Evolutionary conservation across 345 rosid species (phyloP).

Genomic region (Brassica incana): DNA sequence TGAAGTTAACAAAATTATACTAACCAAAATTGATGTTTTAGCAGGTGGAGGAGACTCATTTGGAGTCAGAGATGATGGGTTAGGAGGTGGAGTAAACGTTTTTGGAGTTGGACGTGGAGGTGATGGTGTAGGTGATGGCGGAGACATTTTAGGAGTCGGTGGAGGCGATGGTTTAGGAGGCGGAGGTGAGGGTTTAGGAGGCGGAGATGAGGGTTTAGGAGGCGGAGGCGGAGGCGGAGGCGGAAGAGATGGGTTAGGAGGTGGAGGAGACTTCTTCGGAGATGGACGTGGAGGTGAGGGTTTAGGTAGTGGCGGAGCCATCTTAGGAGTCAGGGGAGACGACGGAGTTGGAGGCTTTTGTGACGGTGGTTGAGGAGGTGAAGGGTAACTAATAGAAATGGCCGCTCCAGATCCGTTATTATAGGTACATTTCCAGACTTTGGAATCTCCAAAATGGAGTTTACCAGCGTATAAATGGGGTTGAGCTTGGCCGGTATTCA

Average conservation of each 20-base stretch:
- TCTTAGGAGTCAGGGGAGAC: conserved; percentile 4
- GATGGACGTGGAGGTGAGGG: background rate
- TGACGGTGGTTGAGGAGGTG: conserved; percentile 35
- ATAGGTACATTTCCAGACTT: conserved; percentile 24
- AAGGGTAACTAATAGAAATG: conserved; percentile 22
- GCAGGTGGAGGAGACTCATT: background rate
- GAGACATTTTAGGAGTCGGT: background rate
- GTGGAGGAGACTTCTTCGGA: background rate
- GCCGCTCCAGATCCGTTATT: conserved; percentile 34
- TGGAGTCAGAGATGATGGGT: background rate
- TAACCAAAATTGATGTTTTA: conserved; percentile 10
- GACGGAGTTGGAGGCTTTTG: background rate
- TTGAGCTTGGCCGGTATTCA: background rate
- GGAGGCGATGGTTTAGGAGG: conserved; percentile 20
- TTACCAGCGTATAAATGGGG: background rate
- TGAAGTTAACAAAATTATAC: background rate
- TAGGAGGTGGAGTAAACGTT: conserved; percentile 11
- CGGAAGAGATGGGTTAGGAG: background rate
- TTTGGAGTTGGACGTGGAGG: background rate
- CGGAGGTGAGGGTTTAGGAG: conserved; percentile 32
- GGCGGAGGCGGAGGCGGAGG: background rate
- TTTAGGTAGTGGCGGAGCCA: background rate
- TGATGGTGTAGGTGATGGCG: background rate
- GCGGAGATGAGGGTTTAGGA: conserved; percentile 14
- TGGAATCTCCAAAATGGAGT: conserved; percentile 3